Base-by-base conservation (phyloP, 2,329 filamentous ascomycete genomes). In the Hirsutella thompsonii region DNA sequence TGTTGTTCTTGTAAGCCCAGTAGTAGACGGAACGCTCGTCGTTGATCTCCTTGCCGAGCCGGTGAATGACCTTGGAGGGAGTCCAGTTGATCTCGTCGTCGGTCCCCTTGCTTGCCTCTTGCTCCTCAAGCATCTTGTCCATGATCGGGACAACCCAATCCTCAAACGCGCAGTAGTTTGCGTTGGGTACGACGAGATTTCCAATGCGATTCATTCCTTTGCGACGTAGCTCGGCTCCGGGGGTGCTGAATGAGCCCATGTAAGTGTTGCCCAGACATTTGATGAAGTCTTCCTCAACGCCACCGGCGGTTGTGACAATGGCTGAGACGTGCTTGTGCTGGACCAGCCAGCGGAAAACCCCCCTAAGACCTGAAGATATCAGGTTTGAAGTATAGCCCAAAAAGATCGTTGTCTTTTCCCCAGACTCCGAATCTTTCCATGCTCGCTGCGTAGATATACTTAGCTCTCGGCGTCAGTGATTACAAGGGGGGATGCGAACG, bases 311-410 rank as follows among this genome's bases (percentile, higher is more conserved):
- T 20, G 92, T 94, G 45, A 98, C 92, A 54, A 98, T 86, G 49
- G 83, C 84, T 1, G 87, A 92, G 47, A 98, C 80, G 58, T 96
- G 89, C 47, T 80, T 81, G 66, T 98, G 88, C 65, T 96, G 76
- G 36, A 93, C 89, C 1, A 98, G 76, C 67, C 88, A 98, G 42
- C 92, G 84, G 49, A 98, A 69, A 29, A 89, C 89, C 49, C 94
- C 89, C 41, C 92, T 79, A 23, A 98, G 75, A 8, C 92, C 92
- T 3, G 90, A 98, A 0, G 92, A 96, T 55, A 98, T 95, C 52
- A 98, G 73, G 59, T 98, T 98, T 39, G 87, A 94, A 9, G 92
- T 98, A 66, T 95, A 98, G 43, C 92, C 92, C 8, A 98, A 76
- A 63, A 98, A 96, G 52, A 98, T 90, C 45, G 92, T 96, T 16